A percentile compares a stretch with the other conserved stretches of the same genome.
These are phyloP conservation scores for Dendryphion nanum DNA, from an alignment of 2,329 filamentous ascomycete species.

Conservation along the genomic window DNA sequence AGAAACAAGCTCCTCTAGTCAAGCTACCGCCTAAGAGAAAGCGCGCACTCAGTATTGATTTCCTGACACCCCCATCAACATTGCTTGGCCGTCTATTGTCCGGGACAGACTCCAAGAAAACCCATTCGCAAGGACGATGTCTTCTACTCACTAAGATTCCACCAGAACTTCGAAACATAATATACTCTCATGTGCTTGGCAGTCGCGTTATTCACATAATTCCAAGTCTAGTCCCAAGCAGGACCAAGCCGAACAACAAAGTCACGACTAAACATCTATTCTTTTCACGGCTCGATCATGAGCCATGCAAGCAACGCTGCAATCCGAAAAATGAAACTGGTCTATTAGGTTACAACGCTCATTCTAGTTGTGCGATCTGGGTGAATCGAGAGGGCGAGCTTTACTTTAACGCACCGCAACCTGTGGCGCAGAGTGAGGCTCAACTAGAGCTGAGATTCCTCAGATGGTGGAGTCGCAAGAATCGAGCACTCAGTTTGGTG, in stretches of 20 bases:
- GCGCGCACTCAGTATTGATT: not conserved
- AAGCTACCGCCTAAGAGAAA: not conserved
- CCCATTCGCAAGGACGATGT: not conserved
- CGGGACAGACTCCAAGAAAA: not conserved
- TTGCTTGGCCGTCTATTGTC: not conserved
- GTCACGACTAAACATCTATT: not conserved
- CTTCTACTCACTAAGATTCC: slow-evolving; percentile 5
- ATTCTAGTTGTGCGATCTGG: slow-evolving; percentile 3
- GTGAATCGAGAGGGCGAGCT: slow-evolving; percentile 3
- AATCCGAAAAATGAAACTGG: not conserved
- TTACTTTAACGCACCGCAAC: slow-evolving; percentile 1
- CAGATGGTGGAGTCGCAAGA: slow-evolving; percentile 5
- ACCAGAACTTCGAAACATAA: slow-evolving; percentile 1
- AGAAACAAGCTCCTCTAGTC: not conserved
- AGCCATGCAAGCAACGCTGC: not conserved
- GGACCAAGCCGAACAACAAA: not conserved
- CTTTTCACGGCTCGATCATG: not conserved
- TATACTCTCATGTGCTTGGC: slow-evolving; percentile 2
- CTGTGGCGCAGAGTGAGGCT: not conserved
- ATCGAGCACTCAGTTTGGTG: slow-evolving; percentile 1
- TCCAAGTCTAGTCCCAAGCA: slow-evolving; percentile 4
- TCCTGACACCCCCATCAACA: not conserved
- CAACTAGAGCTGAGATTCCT: slow-evolving; percentile 3
- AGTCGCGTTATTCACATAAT: slow-evolving; percentile 4
- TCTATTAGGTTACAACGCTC: not conserved